These are phyloP conservation scores for Leccinum boreale DNA, from an alignment of 768 basidiomycete genomes.

Conservation along the genomic window DNA sequence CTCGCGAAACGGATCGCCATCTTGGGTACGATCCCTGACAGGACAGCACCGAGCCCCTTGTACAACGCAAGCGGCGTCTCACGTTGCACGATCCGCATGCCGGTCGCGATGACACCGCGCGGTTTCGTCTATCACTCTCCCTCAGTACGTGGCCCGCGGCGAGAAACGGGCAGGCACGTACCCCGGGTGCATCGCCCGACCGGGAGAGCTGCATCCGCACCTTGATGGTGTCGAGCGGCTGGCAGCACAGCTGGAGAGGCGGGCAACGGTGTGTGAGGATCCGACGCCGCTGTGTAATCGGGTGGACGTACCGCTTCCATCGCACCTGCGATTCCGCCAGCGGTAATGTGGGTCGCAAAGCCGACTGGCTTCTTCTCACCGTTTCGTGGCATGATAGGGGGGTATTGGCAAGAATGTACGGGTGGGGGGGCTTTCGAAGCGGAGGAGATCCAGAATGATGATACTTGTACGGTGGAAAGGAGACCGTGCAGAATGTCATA, in stretches of 20 bases:
- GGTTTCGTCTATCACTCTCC: constrained; percentile 72
- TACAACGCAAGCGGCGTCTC: constrained; percentile 96
- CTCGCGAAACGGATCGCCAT: constrained; percentile 99
- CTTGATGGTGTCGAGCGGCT: constrained; percentile 98
- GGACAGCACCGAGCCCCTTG: constrained; percentile 96
- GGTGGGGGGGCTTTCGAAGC: not conserved
- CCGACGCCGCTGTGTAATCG: not conserved
- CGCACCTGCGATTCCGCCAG: constrained; percentile 91
- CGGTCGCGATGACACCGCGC: constrained; percentile 90
- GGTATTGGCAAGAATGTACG: not conserved
- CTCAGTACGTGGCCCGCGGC: not conserved
- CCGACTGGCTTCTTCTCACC: constrained; percentile 73
- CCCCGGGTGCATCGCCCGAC: constrained; percentile 76
- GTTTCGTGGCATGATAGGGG: constrained; percentile 47
- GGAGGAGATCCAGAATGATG: not conserved
- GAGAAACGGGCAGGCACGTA: constrained; percentile 41
- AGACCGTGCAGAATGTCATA: not conserved
- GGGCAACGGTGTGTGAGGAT: constrained; percentile 3
- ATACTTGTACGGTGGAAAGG: constrained; percentile 1
- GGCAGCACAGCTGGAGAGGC: constrained; percentile 62
- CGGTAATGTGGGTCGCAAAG: constrained; percentile 87
- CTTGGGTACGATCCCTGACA: constrained; percentile 97
- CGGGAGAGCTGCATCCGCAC: constrained; percentile 99
- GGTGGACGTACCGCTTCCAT: constrained; percentile 75
- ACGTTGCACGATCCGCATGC: constrained; percentile 77